Base-by-base conservation (phyloP, 768 basidiomycete species). In the Trametes meyenii region DNA sequence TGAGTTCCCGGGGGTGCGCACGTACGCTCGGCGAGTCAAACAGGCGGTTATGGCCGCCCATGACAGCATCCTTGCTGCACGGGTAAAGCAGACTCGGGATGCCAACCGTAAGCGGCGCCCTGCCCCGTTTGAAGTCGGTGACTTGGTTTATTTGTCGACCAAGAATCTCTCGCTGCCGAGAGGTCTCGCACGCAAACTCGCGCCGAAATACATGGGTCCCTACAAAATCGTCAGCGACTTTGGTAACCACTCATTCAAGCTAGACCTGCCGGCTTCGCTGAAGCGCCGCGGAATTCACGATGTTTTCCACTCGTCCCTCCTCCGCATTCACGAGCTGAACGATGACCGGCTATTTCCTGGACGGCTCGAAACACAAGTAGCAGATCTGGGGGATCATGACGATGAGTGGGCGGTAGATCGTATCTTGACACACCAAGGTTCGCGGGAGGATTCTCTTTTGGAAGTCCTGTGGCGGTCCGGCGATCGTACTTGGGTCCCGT, bases 241-340 rank as follows among this genome's bases (percentile, higher is more conserved):
- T 61, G 63, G 38, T 50, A 68, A 36, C 50, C 24, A 53, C 35
- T 60, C 69, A 1, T 69, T 61, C 54, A 23, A 54, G 16, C 24
- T 74, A 1, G 70, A 70, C 0, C 35, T 78, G 24, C 73, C 74
- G 0, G 2, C 35, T 1, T 60, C 66, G 0, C 19, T 79, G 42
- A 64, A 58, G 14, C 42, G 64, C 10, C 16, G 66, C 2, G 66
- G 72, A 0, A 61, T 78, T 10, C 71, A 76, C 54, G 63, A 66
- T 0, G 62, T 64, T 0, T 77, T 78, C 36, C 77, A 79, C 45
- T 63, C 72, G 0, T 72, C 67, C 0, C 54, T 75, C 0, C 59
- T 79, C 0, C 54, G 71, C 0, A 69, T 72, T 17, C 75, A 78
- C 49, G 45, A 67, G 6, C 71, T 72, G 1, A 77, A 76, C 53